phyloP scores from a whole-genome alignment of 176 grass and related monocot genomes.

The Oryza meyeriana region DNA sequence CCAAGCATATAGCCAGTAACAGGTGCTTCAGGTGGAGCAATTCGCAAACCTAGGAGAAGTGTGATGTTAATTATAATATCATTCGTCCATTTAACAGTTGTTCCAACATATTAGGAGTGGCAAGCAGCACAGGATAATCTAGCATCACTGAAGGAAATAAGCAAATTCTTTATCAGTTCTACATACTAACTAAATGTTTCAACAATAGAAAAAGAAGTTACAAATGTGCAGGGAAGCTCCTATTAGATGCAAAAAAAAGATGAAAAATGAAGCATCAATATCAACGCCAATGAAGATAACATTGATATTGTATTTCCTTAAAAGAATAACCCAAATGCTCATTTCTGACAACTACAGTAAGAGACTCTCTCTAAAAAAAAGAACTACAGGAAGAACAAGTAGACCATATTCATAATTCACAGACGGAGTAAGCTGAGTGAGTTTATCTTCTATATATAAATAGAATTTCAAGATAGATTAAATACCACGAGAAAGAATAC shows the following conservation, averaged over 20 bases:
- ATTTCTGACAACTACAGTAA: not conserved
- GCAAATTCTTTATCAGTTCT: not conserved
- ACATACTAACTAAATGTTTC: not conserved
- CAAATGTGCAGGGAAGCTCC: not conserved
- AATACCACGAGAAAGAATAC: slow-evolving; percentile 91
- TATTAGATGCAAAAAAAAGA: not conserved
- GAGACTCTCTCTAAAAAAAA: not conserved
- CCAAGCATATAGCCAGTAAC: slow-evolving; percentile 96
- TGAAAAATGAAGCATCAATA: slow-evolving; percentile 18
- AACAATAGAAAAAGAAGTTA: not conserved
- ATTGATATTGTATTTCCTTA: not conserved
- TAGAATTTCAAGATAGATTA: slow-evolving; percentile 1
- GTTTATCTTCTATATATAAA: slow-evolving; percentile 25
- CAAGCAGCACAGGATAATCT: slow-evolving; percentile 19
- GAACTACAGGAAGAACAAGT: not conserved
- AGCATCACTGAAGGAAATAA: not conserved
- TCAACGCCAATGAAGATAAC: slow-evolving; percentile 5
- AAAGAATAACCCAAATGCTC: not conserved
- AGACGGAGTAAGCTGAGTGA: not conserved
- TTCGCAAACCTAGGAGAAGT: slow-evolving; percentile 68
- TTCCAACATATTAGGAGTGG: slow-evolving; percentile 9
- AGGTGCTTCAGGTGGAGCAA: slow-evolving; percentile 96
- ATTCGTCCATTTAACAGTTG: not conserved
- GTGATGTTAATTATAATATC: slow-evolving; percentile 19
- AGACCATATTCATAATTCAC: slow-evolving; percentile 9